Base-by-base conservation (phyloP, 805 yeast genomes). In the Vanderwaltozyma polyspora region DNA sequence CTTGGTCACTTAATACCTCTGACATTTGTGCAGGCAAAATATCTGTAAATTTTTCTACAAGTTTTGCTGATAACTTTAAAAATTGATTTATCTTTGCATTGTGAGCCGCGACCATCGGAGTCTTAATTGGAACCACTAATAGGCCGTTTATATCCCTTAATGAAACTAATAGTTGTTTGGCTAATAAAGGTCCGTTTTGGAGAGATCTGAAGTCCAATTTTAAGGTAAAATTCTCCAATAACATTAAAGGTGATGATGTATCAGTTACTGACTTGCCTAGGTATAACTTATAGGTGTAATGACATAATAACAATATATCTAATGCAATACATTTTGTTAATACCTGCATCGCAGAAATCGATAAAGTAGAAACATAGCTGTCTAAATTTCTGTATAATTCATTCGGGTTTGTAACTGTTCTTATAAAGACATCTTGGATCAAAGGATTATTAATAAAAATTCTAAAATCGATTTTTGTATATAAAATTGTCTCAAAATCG, bases 381-480 rank as follows among this genome's bases (percentile, higher is more conserved):
- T 52, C 55, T 16, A 55, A 30, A 9, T 51, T 57, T 7, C 58
- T 56, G 33, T 48, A 55, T 41, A 55, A 19, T 28, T 34, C 36
- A 30, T 44, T 9, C 39, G 67, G 52, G 30, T 51, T 38, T 33
- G 64, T 37, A 39, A 60, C 38, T 39, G 63, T 37, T 28, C 46
- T 31, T 37, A 49, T 49, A 35, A 52, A 59, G 46, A 51, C 51
- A 40, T 49, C 59, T 49, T 42, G 61, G 28, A 37, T 51, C 36
- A 45, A 46, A 19, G 46, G 67, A 55, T 34, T 60, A 50, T 49
- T 69, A 63, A 31, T 64, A 52, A 29, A 63, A 0, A 66, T 64
- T 45, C 79, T 58, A 3, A 72, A 62, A 43, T 73, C 79, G 34
- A 73, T 60, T 44, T 66, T 64, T 4, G 65, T 57, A 15, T 70